Evolutionary conservation across 1,284 basidiomycete species (phyloP).

Genomic region (Boletus smithii): DNA sequence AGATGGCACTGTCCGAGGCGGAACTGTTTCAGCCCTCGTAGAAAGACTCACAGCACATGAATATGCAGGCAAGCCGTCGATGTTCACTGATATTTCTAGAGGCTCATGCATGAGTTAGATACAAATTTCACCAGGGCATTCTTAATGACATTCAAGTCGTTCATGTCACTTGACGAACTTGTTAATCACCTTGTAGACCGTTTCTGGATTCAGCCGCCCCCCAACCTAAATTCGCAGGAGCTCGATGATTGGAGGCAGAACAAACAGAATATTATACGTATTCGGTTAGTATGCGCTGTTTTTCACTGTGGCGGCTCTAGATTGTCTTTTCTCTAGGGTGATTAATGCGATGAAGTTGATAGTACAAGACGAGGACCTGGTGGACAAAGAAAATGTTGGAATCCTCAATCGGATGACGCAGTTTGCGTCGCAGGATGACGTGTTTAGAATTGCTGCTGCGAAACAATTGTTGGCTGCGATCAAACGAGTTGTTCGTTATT

Average conservation of each 20-base stretch:
- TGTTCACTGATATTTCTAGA: background rate
- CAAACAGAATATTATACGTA: slow-evolving; percentile 70
- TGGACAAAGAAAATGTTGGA: slow-evolving; percentile 53
- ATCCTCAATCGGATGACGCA: slow-evolving; percentile 55
- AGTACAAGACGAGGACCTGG: slow-evolving; percentile 53
- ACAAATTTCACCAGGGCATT: slow-evolving; percentile 72
- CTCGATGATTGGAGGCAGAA: slow-evolving; percentile 62
- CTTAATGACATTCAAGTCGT: slow-evolving; percentile 80
- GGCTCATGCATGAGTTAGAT: slow-evolving; percentile 39
- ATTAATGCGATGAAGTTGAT: slow-evolving; percentile 60
- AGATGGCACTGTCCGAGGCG: slow-evolving; percentile 66
- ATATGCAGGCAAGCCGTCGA: slow-evolving; percentile 43
- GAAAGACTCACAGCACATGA: slow-evolving; percentile 73
- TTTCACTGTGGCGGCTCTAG: background rate
- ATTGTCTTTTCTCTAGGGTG: slow-evolving; percentile 39
- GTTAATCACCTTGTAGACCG: slow-evolving; percentile 64
- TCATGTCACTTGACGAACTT: slow-evolving; percentile 64
- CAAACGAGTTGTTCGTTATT: slow-evolving; percentile 48
- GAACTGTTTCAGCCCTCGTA: slow-evolving; percentile 65
- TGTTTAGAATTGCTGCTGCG: slow-evolving; percentile 43
- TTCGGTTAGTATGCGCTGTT: slow-evolving; percentile 44
- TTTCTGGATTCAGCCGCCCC: slow-evolving; percentile 63
- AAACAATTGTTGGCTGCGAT: slow-evolving; percentile 54
- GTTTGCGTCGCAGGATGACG: slow-evolving; percentile 50
- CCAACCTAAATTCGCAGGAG: slow-evolving; percentile 49